Conservation (phyloP, 257 asterid genomes). For the Solanum habrochaites region DNA sequence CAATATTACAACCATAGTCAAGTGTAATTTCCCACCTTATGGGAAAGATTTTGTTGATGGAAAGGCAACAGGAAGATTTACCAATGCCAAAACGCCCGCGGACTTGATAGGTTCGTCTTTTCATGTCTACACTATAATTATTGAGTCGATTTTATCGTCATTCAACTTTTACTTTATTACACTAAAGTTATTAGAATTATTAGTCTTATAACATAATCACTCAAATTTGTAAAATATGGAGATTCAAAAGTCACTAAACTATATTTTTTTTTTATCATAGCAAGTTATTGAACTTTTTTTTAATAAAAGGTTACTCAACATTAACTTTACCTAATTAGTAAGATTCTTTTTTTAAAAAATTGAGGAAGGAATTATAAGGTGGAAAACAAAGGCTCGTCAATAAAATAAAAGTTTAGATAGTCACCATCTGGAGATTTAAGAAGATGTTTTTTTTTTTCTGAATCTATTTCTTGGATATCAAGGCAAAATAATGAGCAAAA, state of each 20-base stretch:
- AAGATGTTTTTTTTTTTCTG: too few relatives aligned
- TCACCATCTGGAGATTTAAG: not conserved
- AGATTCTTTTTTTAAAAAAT: too few relatives aligned
- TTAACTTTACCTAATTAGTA: not conserved
- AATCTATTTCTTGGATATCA: too few relatives aligned
- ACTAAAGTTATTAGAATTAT: not conserved
- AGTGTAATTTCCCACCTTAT: conserved; percentile 42
- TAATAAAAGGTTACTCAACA: not conserved
- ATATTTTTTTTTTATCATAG: not conserved
- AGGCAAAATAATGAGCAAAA: too few relatives aligned
- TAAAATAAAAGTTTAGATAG: too few relatives aligned
- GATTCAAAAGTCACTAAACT: not conserved
- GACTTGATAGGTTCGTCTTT: not conserved
- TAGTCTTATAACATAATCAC: not conserved
- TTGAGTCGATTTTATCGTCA: not conserved
- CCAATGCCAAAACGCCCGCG: conserved; percentile 19
- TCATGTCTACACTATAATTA: not conserved
- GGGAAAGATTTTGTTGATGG: conserved; percentile 55
- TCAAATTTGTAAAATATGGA: not conserved
- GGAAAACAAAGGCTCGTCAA: not conserved
- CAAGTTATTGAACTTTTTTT: not conserved
- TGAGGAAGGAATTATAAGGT: not conserved
- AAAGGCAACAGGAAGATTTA: conserved; percentile 48
- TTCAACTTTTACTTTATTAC: not conserved
- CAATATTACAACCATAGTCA: conserved; percentile 21